phyloP scores from a whole-genome alignment of 1,139 yeast genomes.

The Sugiyamaella sp. region DNA sequence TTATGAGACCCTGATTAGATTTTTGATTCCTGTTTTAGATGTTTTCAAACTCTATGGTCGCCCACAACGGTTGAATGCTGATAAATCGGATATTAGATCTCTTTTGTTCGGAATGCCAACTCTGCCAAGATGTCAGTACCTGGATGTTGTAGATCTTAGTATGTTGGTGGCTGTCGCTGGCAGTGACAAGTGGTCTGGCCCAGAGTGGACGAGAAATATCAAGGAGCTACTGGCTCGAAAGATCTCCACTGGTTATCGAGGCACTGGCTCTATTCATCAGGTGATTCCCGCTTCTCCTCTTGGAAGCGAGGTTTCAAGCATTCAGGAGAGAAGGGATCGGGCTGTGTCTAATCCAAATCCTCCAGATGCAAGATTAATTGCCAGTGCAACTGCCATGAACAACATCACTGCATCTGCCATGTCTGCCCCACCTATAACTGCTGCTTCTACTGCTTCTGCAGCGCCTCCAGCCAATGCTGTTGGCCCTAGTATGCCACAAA shows the following conservation, averaged over 20 bases:
- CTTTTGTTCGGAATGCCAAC: constrained; percentile 90
- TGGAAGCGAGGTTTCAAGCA: constrained; percentile 10
- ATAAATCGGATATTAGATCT: constrained; percentile 76
- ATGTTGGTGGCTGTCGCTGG: constrained; percentile 48
- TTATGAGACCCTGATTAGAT: constrained; percentile 87
- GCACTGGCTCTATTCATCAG: constrained; percentile 58
- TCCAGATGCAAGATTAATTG: constrained; percentile 6
- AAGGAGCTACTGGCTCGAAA: constrained; percentile 67
- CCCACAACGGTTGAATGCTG: constrained; percentile 86
- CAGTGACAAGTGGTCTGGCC: constrained; percentile 61
- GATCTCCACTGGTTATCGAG: constrained; percentile 73
- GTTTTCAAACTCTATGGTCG: constrained; percentile 89
- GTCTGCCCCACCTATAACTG: background rate
- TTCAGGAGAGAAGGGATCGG: constrained; percentile 20
- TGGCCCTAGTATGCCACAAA: background rate
- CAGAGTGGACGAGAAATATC: constrained; percentile 69
- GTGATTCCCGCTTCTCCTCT: constrained; percentile 1
- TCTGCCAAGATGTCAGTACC: constrained; percentile 82
- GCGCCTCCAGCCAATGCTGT: no score
- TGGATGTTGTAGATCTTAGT: constrained; percentile 60
- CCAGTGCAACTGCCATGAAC: background rate
- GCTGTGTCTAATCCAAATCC: constrained; percentile 27
- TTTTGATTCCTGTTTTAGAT: constrained; percentile 81
- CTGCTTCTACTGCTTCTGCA: background rate
- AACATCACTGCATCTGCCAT: constrained; percentile 10